Percentiles rank a stretch among this genome's conserved stretches.
Conservation (phyloP, 768 basidiomycete species). For the Hygrocybe coccinea region DNA sequence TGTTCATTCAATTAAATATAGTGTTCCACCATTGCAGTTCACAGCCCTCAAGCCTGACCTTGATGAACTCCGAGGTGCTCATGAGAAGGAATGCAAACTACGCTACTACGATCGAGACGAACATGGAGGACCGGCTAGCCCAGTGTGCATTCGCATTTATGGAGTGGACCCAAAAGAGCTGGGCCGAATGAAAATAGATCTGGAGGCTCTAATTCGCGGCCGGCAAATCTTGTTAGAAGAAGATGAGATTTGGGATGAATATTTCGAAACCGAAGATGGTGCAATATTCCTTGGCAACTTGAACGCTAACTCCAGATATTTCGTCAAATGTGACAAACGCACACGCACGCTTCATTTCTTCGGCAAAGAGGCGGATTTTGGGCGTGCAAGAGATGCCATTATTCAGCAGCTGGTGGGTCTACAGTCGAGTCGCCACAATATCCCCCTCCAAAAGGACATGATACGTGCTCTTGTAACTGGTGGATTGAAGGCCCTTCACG, state of each 20-base stretch:
- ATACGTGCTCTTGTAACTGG: slow-evolving; percentile 29
- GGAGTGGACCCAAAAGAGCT: slow-evolving; percentile 33
- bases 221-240: slow-evolving; percentile 31
- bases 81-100: slow-evolving; percentile 31
- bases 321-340: slow-evolving; percentile 39
- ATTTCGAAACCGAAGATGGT: slow-evolving; percentile 40
- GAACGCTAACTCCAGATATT: slow-evolving; percentile 31
- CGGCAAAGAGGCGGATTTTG: slow-evolving; percentile 31
- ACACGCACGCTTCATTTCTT: slow-evolving; percentile 35
- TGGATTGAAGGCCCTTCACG: slow-evolving; percentile 33
- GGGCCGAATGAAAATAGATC: slow-evolving; percentile 30
- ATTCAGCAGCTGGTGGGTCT: slow-evolving; percentile 37
- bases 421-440: slow-evolving; percentile 28
- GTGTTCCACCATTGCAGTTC: slow-evolving; percentile 31
- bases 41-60: slow-evolving; percentile 34
- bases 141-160: slow-evolving; percentile 37
- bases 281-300: slow-evolving; percentile 33
- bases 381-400: slow-evolving; percentile 29
- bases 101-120: slow-evolving; percentile 24
- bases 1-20: slow-evolving; percentile 39
- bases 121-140: slow-evolving; percentile 19
- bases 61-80: slow-evolving; percentile 26
- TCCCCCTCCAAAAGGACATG: slow-evolving; percentile 30
- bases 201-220: slow-evolving; percentile 40
- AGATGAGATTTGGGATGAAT: slow-evolving; percentile 42